Evolutionary conservation across 2,329 filamentous ascomycete genomes (phyloP).

Genomic region (Teratosphaeria nubilosa): DNA sequence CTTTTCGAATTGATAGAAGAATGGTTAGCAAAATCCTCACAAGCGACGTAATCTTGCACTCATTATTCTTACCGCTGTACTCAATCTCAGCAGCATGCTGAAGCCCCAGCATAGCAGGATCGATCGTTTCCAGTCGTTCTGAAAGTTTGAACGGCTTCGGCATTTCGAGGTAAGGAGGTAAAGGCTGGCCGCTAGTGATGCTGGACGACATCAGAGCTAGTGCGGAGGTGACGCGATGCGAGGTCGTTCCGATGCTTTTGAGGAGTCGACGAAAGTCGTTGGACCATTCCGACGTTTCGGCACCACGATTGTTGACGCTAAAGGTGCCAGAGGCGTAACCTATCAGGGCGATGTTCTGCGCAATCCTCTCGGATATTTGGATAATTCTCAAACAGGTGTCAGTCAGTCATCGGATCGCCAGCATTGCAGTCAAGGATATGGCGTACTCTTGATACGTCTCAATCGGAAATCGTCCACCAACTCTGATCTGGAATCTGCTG

Average conservation of each 20-base stretch:
- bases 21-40: not conserved
- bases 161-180: constrained; percentile 60
- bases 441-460: constrained; percentile 46
- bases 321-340: constrained; percentile 53
- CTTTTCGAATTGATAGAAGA: not conserved
- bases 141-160: constrained; percentile 53
- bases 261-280: constrained; percentile 50
- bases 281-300: constrained; percentile 47
- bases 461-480: constrained; percentile 62
- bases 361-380: constrained; percentile 47
- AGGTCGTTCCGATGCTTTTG: constrained; percentile 46
- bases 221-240: constrained; percentile 54
- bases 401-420: not conserved
- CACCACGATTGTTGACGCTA: constrained; percentile 23
- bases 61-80: not conserved
- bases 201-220: constrained; percentile 56
- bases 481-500: constrained; percentile 57
- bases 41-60: not conserved
- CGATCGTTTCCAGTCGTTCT: constrained; percentile 46
- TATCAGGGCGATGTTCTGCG: constrained; percentile 57
- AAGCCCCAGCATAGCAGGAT: constrained; percentile 43
- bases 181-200: constrained; percentile 54
- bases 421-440: not conserved
- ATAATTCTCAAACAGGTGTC: constrained; percentile 41
- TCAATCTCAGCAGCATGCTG: constrained; percentile 36